phyloP scores from a whole-genome alignment of 768 basidiomycete species.

The Gloeopeniophorella convolvens region DNA sequence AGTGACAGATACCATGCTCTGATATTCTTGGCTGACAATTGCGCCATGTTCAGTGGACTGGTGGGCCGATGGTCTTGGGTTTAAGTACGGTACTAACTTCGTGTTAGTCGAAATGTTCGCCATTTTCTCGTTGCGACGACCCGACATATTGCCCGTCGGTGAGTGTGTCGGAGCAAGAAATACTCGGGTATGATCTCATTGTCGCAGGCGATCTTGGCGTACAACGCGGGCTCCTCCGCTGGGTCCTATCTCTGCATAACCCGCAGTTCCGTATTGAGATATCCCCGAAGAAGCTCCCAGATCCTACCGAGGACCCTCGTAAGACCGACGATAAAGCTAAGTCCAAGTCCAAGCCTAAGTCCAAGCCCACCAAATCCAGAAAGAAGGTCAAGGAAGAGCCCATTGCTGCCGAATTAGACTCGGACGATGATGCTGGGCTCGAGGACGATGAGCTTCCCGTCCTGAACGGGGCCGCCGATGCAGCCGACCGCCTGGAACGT shows the following conservation, averaged over 20 bases:
- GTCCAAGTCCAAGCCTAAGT: constrained; percentile 11
- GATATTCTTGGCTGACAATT: not conserved
- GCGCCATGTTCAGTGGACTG: constrained; percentile 47
- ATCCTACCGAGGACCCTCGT: constrained; percentile 7
- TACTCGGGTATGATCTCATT: not conserved
- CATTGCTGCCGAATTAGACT: not conserved
- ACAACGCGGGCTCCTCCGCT: constrained; percentile 63
- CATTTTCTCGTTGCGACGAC: constrained; percentile 80
- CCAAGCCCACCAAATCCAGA: constrained; percentile 19
- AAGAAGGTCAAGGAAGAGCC: not conserved
- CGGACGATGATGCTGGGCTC: not conserved
- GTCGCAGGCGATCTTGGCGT: constrained; percentile 73
- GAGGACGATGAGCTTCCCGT: constrained; percentile 15
- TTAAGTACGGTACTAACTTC: not conserved
- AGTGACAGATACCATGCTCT: constrained; percentile 21
- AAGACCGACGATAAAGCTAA: not conserved
- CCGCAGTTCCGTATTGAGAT: constrained; percentile 41
- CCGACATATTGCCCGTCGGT: constrained; percentile 69
- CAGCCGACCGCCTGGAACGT: not conserved
- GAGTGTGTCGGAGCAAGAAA: constrained; percentile 24
- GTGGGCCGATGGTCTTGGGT: constrained; percentile 29
- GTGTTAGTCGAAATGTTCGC: constrained; percentile 83
- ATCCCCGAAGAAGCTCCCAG: constrained; percentile 44
- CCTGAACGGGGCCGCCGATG: not conserved
- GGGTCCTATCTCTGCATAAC: constrained; percentile 60